Conservation (phyloP, 2,329 filamentous ascomycete genomes). For the Hymenoscyphus repandus region DNA sequence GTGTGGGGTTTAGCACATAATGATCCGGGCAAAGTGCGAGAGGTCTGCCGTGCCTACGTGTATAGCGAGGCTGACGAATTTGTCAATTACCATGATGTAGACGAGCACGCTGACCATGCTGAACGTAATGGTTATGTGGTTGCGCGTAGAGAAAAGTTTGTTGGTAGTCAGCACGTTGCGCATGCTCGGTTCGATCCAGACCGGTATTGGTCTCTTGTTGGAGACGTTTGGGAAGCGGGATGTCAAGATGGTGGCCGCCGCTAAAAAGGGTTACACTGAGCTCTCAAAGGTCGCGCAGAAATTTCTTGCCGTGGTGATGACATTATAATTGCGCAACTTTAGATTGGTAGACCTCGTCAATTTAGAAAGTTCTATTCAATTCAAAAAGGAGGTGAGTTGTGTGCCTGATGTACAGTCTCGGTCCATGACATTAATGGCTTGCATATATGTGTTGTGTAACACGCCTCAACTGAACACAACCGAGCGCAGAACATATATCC, state of each 20-base stretch:
- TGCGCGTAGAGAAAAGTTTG: not conserved
- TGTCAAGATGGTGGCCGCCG: too few species aligned
- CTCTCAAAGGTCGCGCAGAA: too few species aligned
- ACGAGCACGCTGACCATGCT: slow-evolving; percentile 3
- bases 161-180: slow-evolving; percentile 2
- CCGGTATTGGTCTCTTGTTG: not conserved
- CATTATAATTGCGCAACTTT: too few species aligned
- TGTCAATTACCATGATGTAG: not conserved
- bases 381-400: too few species aligned
- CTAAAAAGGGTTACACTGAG: too few species aligned
- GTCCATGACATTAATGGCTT: not conserved
- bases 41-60: not conserved
- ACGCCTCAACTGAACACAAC: not conserved
- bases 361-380: too few species aligned
- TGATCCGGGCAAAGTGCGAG: not conserved
- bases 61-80: slow-evolving; percentile 5
- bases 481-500: not conserved
- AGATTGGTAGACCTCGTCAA: too few species aligned
- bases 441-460: not conserved
- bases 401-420: too few species aligned
- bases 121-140: slow-evolving; percentile 2
- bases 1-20: not conserved
- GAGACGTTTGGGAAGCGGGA: not conserved
- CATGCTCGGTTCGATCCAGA: not conserved
- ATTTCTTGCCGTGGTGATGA: too few species aligned